Base-by-base conservation (phyloP, 441 rosid species). In the Isatis lusitanica region DNA sequence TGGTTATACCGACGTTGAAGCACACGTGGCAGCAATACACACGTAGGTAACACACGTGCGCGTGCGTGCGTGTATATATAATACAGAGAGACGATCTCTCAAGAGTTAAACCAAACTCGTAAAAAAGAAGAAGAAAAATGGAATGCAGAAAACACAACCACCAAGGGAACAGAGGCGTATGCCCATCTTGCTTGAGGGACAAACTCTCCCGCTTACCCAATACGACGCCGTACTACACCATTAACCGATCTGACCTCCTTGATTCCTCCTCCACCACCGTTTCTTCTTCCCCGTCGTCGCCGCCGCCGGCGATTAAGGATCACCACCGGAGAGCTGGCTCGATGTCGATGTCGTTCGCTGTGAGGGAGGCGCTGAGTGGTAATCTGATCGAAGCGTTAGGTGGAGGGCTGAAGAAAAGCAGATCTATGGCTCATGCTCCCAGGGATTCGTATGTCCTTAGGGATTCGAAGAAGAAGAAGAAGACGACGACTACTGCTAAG, bases 131-230 rank as follows among this genome's bases (percentile, higher is more conserved):
- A 26, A 66, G 28, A 74, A 63, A 30, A 47, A 38, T 60, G 71
- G 80, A 52, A 9, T 91, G 98, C 85, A 71, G 66, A 71, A 83
- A 68, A 71, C 98, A 93, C 69, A 57, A 71, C 47, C 83, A 82
- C 52, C 78, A 71, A 26, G 78, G 81, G 7, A 71, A 64, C 13
- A 81, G 75, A 79, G 98, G 98, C 36, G 91, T 91, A 30, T 93
- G 98, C 65, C 82, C 98, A 0, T 84, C 78, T 48, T 93, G 98
- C 71, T 82, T 93, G 4, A 63, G 93, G 61, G 90, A 93, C 12
- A 85, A 80, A 55, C 80, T 93, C 33, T 80, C 87, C 44, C 81
- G 10, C 0, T 6, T 80, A 16, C 79, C 85, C 2, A 44, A 60
- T 28, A 70, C 74, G 42, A 15, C 80, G 52, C 30, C 82, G 28